Base-by-base conservation (phyloP, 192 early-diverging fungal genomes). In the Backusella circina region DNA sequence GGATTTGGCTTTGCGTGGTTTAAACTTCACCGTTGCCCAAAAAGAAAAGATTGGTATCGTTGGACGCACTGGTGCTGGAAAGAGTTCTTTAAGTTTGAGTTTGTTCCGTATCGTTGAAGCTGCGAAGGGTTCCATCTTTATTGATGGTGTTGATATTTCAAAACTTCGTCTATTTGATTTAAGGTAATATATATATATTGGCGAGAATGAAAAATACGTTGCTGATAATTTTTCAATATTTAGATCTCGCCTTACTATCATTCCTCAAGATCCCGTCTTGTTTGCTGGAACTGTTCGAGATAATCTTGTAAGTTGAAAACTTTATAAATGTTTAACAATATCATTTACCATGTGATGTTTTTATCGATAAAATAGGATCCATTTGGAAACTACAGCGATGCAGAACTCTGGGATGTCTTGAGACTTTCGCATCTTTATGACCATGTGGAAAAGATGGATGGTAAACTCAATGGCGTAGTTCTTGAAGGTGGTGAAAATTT, bases 401-500 rank as follows among this genome's bases (percentile, higher is more conserved):
- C 75, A 1, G 86, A 89, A 35, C 76, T 96, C 38, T 96, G 95
- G 95, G 35, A 79, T 2, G 91, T 86, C 0, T 77, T 96, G 2
- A 87, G 90, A 70, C 80, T 84, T 9, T 87, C 93, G 5, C 89
- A 90, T 68, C 84, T 97, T 30, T 89, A 91, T 79, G 79, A 85
- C 3, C 83, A 91, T 69, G 77, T 98, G 21, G 76, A 82, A 18
- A 72, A 83, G 44, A 73, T 93, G 50, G 85, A 88, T 6, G 89
- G 86, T 28, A 88, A 88, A 21, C 83, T 96, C n/a, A 92, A 95
- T 33, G 84, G 86, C 1, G 69, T 79, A 39, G 90, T 98, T 4
- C 77, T 89, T 18, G 93, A 95, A 70, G 88, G 91, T 39, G 96
- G 96, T 28, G 83, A 88, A 32, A 96, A 96, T 84, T 94, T 96